A percentile compares a stretch with the other conserved stretches of the same genome.
phyloP scores from a whole-genome alignment of 2,329 filamentous ascomycete species.

The Emericellopsis atlantica region DNA sequence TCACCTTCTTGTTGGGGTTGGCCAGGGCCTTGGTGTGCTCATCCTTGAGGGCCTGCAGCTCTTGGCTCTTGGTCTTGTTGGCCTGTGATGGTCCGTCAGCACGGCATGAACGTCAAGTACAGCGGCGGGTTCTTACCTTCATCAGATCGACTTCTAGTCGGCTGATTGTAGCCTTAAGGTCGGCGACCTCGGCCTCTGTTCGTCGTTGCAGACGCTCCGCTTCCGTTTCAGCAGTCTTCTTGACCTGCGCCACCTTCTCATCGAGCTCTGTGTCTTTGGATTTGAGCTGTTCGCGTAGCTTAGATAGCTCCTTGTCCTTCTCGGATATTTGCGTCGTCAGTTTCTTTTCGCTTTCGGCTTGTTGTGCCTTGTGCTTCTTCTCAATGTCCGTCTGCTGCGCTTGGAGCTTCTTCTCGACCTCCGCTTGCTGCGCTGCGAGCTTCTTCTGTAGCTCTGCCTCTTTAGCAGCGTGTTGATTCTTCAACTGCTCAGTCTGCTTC shows the following conservation, averaged over 20 bases:
- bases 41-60: slow-evolving; percentile 41
- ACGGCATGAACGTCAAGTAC: background rate
- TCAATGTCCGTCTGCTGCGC: slow-evolving; percentile 16
- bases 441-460: slow-evolving; percentile 12
- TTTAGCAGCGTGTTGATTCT: slow-evolving; percentile 13
- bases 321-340: background rate
- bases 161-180: slow-evolving; percentile 46
- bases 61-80: slow-evolving; percentile 46
- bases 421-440: slow-evolving; percentile 9
- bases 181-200: slow-evolving; percentile 49
- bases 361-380: slow-evolving; percentile 5
- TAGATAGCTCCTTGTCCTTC: slow-evolving; percentile 5
- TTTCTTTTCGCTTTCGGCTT: slow-evolving; percentile 8
- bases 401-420: slow-evolving; percentile 15
- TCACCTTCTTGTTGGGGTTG: slow-evolving; percentile 17
- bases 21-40: slow-evolving; percentile 18
- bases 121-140: slow-evolving; percentile 27
- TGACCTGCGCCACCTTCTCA: slow-evolving; percentile 28
- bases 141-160: slow-evolving; percentile 49
- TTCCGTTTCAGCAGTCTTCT: slow-evolving; percentile 35
- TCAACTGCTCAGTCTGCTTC: slow-evolving; percentile 6
- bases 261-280: slow-evolving; percentile 20
- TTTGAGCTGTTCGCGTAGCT: slow-evolving; percentile 4
- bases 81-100: slow-evolving; percentile 24
- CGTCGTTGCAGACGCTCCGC: slow-evolving; percentile 32